These are phyloP conservation scores for Bocquillonia castaneifolia DNA, from an alignment of 441 rosid species.

Conservation along the genomic window DNA sequence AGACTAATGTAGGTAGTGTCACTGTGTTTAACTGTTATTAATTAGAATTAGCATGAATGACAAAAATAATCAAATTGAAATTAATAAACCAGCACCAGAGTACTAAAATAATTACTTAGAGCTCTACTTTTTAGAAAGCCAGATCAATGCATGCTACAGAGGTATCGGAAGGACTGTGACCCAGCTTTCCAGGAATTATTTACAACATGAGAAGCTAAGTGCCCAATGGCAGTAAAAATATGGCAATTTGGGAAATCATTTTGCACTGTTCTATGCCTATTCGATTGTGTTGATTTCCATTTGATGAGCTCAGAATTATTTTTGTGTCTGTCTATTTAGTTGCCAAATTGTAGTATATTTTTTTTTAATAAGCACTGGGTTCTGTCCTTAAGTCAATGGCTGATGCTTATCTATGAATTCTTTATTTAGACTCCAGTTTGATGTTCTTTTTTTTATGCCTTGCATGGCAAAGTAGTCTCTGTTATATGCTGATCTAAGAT, in stretches of 20 bases:
- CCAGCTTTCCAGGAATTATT: background rate
- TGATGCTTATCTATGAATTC: background rate
- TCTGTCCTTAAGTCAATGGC: background rate
- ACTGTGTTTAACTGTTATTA: background rate
- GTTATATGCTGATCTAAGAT: constrained; percentile 4
- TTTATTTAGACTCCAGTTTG: background rate
- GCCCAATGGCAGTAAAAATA: background rate
- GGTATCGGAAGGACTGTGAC: background rate
- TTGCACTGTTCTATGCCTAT: background rate
- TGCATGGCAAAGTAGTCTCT: constrained; percentile 7
- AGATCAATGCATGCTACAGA: background rate
- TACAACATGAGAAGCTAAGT: background rate
- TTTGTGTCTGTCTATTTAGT: background rate
- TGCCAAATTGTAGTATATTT: background rate
- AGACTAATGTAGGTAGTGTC: too few relatives aligned
- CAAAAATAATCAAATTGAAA: too few relatives aligned
- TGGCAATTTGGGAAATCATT: background rate
- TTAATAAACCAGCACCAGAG: too few relatives aligned
- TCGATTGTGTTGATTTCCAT: background rate
- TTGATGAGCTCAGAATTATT: background rate
- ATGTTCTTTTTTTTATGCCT: constrained; percentile 1
- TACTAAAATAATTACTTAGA: too few relatives aligned
- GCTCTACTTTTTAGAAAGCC: too few relatives aligned
- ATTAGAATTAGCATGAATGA: too few relatives aligned
- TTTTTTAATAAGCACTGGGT: background rate